phyloP scores from a whole-genome alignment of 1,284 basidiomycete species.

The Papiliotrema terrestris region DNA sequence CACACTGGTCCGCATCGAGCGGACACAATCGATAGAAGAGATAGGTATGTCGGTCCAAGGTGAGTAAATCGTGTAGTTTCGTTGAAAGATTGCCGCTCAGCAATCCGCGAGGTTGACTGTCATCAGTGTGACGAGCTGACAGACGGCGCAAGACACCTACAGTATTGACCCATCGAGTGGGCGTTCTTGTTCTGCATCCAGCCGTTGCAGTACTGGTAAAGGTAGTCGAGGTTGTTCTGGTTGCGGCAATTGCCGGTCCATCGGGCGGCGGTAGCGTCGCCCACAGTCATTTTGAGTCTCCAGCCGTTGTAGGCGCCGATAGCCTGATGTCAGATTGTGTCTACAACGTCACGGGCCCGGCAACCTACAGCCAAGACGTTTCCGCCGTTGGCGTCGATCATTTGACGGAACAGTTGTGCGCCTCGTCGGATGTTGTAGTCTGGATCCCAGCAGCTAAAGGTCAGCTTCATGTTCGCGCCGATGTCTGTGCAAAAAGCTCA shows the following conservation, averaged over 20 bases:
- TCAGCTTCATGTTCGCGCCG: no score
- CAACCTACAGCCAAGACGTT: slow-evolving; percentile 54
- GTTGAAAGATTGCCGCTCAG: slow-evolving; percentile 6
- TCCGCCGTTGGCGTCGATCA: slow-evolving; percentile 57
- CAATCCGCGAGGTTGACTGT: slow-evolving; percentile 21
- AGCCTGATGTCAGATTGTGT: slow-evolving; percentile 29
- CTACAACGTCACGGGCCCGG: neutral
- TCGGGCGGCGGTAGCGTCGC: slow-evolving; percentile 58
- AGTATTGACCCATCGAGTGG: slow-evolving; percentile 63
- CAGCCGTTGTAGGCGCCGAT: slow-evolving; percentile 80
- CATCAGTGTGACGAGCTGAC: neutral
- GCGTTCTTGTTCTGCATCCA: slow-evolving; percentile 67
- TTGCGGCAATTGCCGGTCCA: slow-evolving; percentile 60
- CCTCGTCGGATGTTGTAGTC: slow-evolving; percentile 58
- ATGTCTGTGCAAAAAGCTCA: no score
- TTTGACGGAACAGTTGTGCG: slow-evolving; percentile 34
- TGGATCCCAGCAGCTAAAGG: slow-evolving; percentile 32
- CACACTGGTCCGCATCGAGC: slow-evolving; percentile 1
- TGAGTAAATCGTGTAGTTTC: neutral
- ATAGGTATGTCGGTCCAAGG: no score
- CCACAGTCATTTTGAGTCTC: slow-evolving; percentile 60
- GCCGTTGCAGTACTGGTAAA: slow-evolving; percentile 73
- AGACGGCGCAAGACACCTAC: slow-evolving; percentile 17
- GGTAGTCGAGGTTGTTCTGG: slow-evolving; percentile 61
- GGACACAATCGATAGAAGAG: neutral